These are phyloP conservation scores for Saccharum hybrid DNA, from an alignment of 202 grass and related monocot genomes.

Conservation along the genomic window DNA sequence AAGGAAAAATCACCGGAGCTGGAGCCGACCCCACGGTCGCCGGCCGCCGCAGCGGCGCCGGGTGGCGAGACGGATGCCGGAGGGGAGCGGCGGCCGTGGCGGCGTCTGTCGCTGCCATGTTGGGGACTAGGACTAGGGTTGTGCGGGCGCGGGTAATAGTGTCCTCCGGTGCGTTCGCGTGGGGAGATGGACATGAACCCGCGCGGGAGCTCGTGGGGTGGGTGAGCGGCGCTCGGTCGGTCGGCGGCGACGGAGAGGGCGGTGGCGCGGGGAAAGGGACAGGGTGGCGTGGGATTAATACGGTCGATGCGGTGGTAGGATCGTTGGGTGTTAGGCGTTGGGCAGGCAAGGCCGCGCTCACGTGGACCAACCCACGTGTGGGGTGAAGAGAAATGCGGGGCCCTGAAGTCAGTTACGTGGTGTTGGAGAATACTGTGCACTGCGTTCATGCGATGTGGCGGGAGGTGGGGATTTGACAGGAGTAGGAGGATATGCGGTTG, in stretches of 20 bases:
- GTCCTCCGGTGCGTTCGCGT: constrained; percentile 72
- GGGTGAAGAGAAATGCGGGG: fast-evolving
- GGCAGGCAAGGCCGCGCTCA: not conserved
- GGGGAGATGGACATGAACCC: constrained; percentile 96
- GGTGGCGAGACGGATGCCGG: constrained; percentile 30
- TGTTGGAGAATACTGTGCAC: not conserved
- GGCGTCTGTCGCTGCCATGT: constrained; percentile 47
- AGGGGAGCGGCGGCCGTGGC: constrained; percentile 30
- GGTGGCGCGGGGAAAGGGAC: constrained; percentile 1
- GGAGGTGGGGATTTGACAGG: not conserved
- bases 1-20: constrained; percentile 41
- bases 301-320: not conserved
- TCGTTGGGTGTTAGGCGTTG: not conserved
- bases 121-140: constrained; percentile 55
- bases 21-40: constrained; percentile 5
- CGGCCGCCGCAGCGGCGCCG: not conserved
- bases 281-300: constrained; percentile 33
- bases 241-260: constrained; percentile 36
- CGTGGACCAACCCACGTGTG: constrained; percentile 10
- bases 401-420: not conserved
- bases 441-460: fast-evolving
- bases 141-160: constrained; percentile 40
- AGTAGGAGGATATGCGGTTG: too few species aligned
- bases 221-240: constrained; percentile 38
- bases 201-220: constrained; percentile 47